Base-by-base conservation (phyloP, 2,329 filamentous ascomycete genomes). In the Fusarium sp. region DNA sequence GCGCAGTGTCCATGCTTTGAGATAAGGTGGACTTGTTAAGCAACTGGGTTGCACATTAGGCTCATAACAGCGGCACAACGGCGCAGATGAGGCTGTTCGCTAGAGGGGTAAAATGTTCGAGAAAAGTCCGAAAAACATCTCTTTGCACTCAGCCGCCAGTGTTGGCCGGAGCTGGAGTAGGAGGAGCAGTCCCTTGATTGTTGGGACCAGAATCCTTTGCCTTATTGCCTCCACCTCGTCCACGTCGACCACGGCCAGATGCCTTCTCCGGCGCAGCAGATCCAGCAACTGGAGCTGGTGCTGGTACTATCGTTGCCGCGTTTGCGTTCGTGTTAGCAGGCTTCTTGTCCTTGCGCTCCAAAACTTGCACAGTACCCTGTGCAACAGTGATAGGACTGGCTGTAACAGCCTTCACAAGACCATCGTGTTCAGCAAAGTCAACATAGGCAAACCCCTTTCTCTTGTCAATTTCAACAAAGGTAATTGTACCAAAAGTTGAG, bases 391-490 rank as follows among this genome's bases (percentile, higher is more conserved):
- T 88, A 0, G 93, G 94, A 78, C 94, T 97, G 18, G 93, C 93
- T 21, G 90, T 88, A 78, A 97, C 90, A 10, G 95, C 95, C 77
- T 93, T 94, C 76, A 89, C 89, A 31, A 98, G 85, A 15, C 88
- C 87, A 14, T 91, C 90, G 2, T 91, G 87, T 27, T 94, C 91
- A 15, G 89, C 88, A 83, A 98, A 98, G 71, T 97, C 93, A 42
- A 97, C 92, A 79, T 98, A 97, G 5, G 94, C 95, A 77, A 97
- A 97, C 0, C 94, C 94, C 81, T 98, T 98, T 77, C 95, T 93
- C 81, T 94, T 95, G 79, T 98, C 95, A 60, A 98, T 95, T 76
- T 98, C 95, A 23, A 97, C 93, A 73, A 90, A 92, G 1, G 89
- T 89, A 49, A 98, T 89, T 3, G 88, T 81, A 4, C 95, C 95